Percentiles rank a stretch among this genome's conserved stretches.
Conservation (phyloP, 345 rosid genomes). For the Heritiera littoralis region DNA sequence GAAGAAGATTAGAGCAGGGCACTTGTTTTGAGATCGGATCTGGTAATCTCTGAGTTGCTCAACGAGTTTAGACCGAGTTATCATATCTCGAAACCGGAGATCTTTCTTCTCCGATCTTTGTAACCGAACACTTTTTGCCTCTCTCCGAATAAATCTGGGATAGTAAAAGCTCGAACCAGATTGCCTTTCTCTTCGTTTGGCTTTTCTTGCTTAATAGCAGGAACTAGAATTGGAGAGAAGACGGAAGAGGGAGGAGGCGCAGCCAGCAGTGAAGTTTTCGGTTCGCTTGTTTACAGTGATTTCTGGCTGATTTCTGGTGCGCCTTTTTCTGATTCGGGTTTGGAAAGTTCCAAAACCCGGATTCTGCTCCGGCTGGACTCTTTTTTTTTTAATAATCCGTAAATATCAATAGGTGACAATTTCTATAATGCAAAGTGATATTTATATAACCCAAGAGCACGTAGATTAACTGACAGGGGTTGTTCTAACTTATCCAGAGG, state of each 20-base stretch:
- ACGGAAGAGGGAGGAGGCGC: no score
- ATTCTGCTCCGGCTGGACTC: background rate
- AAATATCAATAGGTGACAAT: no score
- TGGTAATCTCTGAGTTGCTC: constrained; percentile 58
- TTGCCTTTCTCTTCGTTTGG: background rate
- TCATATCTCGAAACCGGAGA: constrained; percentile 37
- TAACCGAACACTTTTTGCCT: background rate
- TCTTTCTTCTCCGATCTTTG: constrained; percentile 11
- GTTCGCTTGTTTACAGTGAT: background rate
- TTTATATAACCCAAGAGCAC: no score
- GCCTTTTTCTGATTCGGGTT: background rate
- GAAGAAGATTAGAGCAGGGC: constrained; percentile 48
- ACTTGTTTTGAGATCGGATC: constrained; percentile 54
- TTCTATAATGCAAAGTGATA: no score
- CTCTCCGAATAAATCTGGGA: background rate
- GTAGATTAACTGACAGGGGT: no score
- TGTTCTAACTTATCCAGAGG: no score
- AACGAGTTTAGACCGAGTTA: constrained; percentile 58
- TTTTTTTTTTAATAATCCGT: background rate
- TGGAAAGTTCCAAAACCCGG: background rate
- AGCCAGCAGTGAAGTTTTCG: background rate
- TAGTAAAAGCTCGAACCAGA: background rate
- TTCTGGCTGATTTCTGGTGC: background rate
- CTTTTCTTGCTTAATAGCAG: background rate
- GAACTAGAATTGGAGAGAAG: background rate